Evolutionary conservation across 2,329 filamentous ascomycete species (phyloP).

Genomic region (Fusarium solani-melongenae): DNA sequence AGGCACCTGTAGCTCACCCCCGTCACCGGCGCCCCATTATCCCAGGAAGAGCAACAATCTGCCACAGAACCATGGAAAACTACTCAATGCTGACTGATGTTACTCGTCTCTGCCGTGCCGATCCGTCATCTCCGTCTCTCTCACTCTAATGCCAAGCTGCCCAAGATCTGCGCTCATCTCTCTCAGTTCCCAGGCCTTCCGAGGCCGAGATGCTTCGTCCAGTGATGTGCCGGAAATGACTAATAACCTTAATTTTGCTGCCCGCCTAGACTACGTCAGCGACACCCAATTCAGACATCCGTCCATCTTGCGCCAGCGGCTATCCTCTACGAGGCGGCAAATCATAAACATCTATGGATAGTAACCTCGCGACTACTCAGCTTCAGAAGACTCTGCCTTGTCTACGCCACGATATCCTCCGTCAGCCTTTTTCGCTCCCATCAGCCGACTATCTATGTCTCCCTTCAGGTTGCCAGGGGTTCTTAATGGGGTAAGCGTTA

Average conservation of each 20-base stretch:
- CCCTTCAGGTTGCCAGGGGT: not conserved
- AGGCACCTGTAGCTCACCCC: not conserved
- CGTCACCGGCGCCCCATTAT: not conserved
- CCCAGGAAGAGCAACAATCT: conserved; percentile 1
- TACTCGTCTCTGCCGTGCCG: not conserved
- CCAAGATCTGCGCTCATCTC: conserved; percentile 27
- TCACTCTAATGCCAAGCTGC: conserved; percentile 4
- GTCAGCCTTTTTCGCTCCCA: not conserved
- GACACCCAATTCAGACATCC: not conserved
- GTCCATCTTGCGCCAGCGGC: not conserved
- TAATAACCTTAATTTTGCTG: conserved; percentile 32
- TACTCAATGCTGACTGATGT: not conserved
- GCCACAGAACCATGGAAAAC: not conserved
- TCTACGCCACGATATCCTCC: not conserved
- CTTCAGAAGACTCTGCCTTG: not conserved
- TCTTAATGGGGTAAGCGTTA: conserved; percentile 7
- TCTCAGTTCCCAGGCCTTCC: not conserved
- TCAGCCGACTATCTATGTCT: not conserved
- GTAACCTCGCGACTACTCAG: not conserved
- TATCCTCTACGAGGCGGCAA: not conserved
- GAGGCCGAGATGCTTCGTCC: conserved; percentile 1
- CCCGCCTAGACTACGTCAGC: conserved; percentile 9
- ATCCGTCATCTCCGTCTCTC: conserved; percentile 5
- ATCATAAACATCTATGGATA: not conserved
- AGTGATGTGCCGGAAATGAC: conserved; percentile 18